These are phyloP conservation scores for Exophiala alcalophila DNA, from an alignment of 2,329 filamentous ascomycete species.

Conservation along the genomic window DNA sequence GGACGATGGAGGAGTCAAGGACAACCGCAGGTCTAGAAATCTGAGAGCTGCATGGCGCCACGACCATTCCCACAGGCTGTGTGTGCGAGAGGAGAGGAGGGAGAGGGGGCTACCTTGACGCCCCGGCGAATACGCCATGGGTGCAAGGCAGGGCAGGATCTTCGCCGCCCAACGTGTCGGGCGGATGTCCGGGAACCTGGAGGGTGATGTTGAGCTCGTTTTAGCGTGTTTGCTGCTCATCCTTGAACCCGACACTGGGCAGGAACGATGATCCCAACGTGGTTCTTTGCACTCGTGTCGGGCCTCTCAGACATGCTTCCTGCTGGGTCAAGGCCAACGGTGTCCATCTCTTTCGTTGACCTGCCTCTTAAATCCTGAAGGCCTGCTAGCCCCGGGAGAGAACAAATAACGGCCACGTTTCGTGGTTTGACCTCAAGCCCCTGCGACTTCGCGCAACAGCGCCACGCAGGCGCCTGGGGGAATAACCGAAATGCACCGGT, in stretches of 20 bases:
- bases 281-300: no score
- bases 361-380: no score
- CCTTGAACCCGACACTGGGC: background rate
- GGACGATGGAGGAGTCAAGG: constrained; percentile 1
- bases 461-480: constrained; percentile 4
- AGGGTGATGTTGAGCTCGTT: no score
- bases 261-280: no score
- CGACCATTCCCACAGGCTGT: constrained; percentile 1
- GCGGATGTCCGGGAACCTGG: no score
- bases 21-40: no score
- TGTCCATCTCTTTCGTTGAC: no score
- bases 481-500: background rate
- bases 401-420: constrained; percentile 1
- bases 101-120: constrained; percentile 4
- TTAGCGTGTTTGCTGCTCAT: no score
- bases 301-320: no score
- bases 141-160: constrained; percentile 10
- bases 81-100: background rate
- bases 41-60: no score
- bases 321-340: no score
- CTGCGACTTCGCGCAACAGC: background rate
- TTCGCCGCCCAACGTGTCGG: constrained; percentile 5
- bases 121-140: constrained; percentile 1
- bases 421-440: background rate
- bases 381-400: no score